phyloP scores from a whole-genome alignment of 1,284 basidiomycete genomes.

The Fomitopsis schrenkii region DNA sequence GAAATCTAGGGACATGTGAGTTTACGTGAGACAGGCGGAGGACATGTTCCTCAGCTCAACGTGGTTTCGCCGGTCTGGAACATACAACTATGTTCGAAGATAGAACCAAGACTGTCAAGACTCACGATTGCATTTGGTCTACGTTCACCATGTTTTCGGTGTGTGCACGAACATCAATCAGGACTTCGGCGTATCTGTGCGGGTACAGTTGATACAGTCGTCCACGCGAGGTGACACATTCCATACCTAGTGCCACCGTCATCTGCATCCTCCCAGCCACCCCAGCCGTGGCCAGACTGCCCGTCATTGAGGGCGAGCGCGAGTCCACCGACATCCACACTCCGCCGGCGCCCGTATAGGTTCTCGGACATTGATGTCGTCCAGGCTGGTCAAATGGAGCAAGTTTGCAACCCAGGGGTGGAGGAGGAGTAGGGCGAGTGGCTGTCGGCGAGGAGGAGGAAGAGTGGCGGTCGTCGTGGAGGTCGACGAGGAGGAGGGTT shows the following conservation, averaged over 20 bases:
- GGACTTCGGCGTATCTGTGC: conserved; percentile 65
- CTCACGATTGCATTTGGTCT: conserved; percentile 44
- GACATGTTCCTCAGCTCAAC: not conserved
- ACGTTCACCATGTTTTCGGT: conserved; percentile 70
- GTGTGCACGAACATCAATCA: conserved; percentile 80
- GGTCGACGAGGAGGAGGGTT: not conserved
- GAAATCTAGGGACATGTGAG: conserved; percentile 19
- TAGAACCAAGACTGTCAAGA: conserved; percentile 5
- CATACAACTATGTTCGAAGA: not conserved
- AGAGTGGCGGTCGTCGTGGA: not conserved
- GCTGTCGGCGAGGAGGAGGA: not conserved
- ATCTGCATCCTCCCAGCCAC: conserved; percentile 54
- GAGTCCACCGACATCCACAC: conserved; percentile 83
- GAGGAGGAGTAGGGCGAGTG: not conserved
- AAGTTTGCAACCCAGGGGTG: not conserved
- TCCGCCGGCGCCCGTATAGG: conserved; percentile 46
- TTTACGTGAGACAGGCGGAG: not conserved
- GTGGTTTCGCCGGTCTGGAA: not conserved
- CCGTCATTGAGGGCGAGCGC: conserved; percentile 68
- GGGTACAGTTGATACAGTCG: conserved; percentile 4
- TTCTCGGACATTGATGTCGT: conserved; percentile 12
- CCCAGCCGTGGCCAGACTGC: conserved; percentile 70
- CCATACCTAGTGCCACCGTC: conserved; percentile 56
- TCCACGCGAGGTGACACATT: conserved; percentile 11
- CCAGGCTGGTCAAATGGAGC: not conserved